A percentile compares a stretch with the other conserved stretches of the same genome.
Conservation (phyloP, 2,329 filamentous ascomycete species). For the Apiospora phragmitis region DNA sequence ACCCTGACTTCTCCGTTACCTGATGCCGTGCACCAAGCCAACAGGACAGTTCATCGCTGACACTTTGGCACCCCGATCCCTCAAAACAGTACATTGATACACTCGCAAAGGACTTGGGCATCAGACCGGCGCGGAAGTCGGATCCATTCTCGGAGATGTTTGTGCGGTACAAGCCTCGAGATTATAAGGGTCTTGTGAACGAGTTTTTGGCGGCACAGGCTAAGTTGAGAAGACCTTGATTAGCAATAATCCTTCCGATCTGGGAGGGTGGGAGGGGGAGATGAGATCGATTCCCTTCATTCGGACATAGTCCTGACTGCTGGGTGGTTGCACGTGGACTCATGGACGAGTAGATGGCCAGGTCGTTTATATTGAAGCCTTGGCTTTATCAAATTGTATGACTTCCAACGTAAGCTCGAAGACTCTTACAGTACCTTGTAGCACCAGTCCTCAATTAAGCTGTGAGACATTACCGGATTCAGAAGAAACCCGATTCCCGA, state of each 20-base stretch:
- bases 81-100: slow-evolving; percentile 14
- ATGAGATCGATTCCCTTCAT: no score
- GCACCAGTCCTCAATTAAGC: no score
- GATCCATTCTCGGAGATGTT: slow-evolving; percentile 6
- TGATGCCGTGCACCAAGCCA: no score
- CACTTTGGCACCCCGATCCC: background rate
- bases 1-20: background rate
- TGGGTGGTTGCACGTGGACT: background rate
- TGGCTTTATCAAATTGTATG: background rate
- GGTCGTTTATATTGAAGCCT: background rate
- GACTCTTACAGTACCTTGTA: no score
- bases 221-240: no score
- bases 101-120: slow-evolving; percentile 23
- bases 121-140: slow-evolving; percentile 16
- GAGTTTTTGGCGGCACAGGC: background rate
- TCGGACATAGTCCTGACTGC: background rate
- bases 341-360: background rate
- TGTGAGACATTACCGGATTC: no score
- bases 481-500: no score
- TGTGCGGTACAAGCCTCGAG: background rate
- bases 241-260: no score
- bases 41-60: background rate
- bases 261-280: no score
- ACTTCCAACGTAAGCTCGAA: background rate
- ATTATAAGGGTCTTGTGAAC: slow-evolving; percentile 2